phyloP scores from a whole-genome alignment of 495 filamentous ascomycete species.

The Chaetomidium leptoderma region DNA sequence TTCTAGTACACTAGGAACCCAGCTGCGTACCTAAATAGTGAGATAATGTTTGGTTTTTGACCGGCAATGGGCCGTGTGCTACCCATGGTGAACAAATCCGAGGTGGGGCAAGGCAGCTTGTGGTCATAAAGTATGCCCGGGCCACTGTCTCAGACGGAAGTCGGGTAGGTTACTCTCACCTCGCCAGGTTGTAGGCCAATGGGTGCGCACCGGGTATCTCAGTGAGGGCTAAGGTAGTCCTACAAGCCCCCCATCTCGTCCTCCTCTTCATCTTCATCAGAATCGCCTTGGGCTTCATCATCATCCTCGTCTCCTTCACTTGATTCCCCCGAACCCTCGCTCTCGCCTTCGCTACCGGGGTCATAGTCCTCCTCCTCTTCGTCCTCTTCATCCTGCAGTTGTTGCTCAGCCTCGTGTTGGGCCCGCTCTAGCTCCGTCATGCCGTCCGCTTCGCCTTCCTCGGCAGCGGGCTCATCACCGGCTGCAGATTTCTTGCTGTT shows the following conservation, averaged over 20 bases:
- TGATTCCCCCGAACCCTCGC: slow-evolving; percentile 59
- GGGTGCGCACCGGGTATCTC: not conserved
- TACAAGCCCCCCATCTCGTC: slow-evolving; percentile 11
- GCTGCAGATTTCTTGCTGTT: slow-evolving; percentile 43
- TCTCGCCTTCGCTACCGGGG: slow-evolving; percentile 70
- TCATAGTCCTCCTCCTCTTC: slow-evolving; percentile 90
- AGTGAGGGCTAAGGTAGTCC: not conserved
- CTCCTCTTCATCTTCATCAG: slow-evolving; percentile 17
- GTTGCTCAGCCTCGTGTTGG: slow-evolving; percentile 44
- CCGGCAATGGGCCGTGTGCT: too few species aligned
- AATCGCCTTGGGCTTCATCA: slow-evolving; percentile 31
- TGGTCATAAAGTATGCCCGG: too few species aligned
- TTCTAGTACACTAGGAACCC: too few species aligned
- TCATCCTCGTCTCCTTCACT: slow-evolving; percentile 51
- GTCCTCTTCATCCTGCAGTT: slow-evolving; percentile 64
- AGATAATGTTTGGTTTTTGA: too few species aligned
- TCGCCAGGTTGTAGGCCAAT: too few species aligned
- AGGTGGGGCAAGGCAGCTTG: too few species aligned
- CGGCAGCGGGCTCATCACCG: slow-evolving; percentile 59
- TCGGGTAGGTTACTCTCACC: too few species aligned
- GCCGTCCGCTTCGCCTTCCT: slow-evolving; percentile 56
- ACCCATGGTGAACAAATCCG: too few species aligned
- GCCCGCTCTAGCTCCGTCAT: slow-evolving; percentile 55
- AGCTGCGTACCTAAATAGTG: too few species aligned
- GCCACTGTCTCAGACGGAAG: too few species aligned